A percentile compares a stretch with the other conserved stretches of the same genome.
Evolutionary conservation across 2,329 filamentous ascomycete species (phyloP).

Genomic region (Thelonectria discophora): DNA sequence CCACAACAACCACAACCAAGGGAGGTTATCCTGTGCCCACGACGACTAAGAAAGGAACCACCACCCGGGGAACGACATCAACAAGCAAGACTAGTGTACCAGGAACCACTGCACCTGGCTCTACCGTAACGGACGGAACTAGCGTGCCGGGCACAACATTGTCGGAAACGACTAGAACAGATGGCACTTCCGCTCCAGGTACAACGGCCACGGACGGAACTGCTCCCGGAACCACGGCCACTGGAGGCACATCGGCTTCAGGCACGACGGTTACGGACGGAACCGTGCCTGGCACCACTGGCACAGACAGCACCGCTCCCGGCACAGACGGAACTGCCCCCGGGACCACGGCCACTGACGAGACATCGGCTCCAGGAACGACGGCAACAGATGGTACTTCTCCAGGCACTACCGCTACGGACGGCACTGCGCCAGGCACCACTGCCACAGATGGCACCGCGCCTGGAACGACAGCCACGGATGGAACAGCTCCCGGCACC

Average conservation of each 20-base stretch:
- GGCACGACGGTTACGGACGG: not conserved
- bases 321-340: too few relatives aligned
- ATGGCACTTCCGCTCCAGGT: not conserved
- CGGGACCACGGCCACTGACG: too few relatives aligned
- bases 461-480: not conserved
- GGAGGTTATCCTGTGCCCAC: not conserved
- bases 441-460: not conserved
- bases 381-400: too few relatives aligned
- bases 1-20: not conserved
- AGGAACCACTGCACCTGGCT: not conserved
- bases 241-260: not conserved
- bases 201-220: not conserved
- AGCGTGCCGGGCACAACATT: too few relatives aligned
- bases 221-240: too few relatives aligned
- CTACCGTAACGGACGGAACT: too few relatives aligned
- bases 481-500: too few relatives aligned
- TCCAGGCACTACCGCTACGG: not conserved
- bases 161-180: not conserved
- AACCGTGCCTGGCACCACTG: too few relatives aligned
- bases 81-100: not conserved
- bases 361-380: too few relatives aligned
- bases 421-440: not conserved
- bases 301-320: too few relatives aligned
- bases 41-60: not conserved
- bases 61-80: not conserved